These are phyloP conservation scores for Hansenula lynferdii DNA, from an alignment of 1,139 yeast species.

Conservation along the genomic window DNA sequence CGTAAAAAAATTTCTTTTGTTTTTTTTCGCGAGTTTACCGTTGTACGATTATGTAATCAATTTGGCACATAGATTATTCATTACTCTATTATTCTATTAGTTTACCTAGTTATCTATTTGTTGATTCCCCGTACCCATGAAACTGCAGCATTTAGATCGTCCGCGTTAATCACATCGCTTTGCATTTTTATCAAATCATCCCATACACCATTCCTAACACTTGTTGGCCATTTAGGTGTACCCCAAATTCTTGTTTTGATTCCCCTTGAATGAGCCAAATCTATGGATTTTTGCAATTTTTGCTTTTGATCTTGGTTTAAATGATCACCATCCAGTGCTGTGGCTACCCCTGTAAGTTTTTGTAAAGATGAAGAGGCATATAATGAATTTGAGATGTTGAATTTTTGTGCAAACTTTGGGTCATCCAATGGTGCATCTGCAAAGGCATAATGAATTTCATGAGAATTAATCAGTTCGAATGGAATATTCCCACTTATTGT, in stretches of 20 bases:
- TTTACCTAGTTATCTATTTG: background rate
- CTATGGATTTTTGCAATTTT: constrained; percentile 24
- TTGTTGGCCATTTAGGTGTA: constrained; percentile 42
- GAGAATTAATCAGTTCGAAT: constrained; percentile 14
- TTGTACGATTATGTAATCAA: no score
- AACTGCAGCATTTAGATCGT: constrained; percentile 30
- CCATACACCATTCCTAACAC: constrained; percentile 35
- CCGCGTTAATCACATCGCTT: constrained; percentile 41
- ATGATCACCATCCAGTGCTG: background rate
- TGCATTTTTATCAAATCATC: constrained; percentile 29
- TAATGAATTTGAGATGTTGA: background rate
- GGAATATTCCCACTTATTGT: constrained; percentile 38
- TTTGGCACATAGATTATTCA: no score
- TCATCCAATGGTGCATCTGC: constrained; percentile 26
- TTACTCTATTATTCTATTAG: no score
- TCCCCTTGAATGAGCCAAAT: constrained; percentile 31
- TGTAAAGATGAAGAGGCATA: background rate
- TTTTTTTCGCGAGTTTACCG: no score
- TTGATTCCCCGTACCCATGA: background rate
- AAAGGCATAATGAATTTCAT: constrained; percentile 21
- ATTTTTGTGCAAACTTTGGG: background rate
- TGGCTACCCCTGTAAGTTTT: background rate
- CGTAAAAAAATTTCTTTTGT: no score
- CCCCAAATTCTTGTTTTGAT: constrained; percentile 46
- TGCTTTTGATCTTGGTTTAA: constrained; percentile 20